Percentiles rank a stretch among this genome's conserved stretches.
Evolutionary conservation across 1,139 yeast genomes (phyloP).

Genomic region (Lodderomyces orthopsilosis): DNA sequence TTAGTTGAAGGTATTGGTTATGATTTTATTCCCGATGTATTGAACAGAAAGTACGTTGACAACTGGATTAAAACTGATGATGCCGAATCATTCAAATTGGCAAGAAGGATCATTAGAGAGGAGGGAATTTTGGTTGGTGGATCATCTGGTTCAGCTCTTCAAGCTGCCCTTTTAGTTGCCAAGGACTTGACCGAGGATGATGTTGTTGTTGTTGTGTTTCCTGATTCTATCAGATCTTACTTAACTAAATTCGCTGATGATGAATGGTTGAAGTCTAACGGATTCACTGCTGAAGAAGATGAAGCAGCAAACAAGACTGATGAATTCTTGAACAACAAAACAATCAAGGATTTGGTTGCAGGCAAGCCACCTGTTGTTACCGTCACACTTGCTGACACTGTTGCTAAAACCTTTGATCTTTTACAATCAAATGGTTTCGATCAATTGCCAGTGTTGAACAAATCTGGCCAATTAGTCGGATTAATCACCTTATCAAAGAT

Average conservation of each 20-base stretch:
- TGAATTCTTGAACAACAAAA: constrained; percentile 46
- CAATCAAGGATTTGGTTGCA: constrained; percentile 63
- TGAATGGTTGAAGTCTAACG: constrained; percentile 85
- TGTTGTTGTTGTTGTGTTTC: constrained; percentile 77
- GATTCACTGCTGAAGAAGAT: constrained; percentile 52
- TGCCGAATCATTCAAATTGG: constrained; percentile 73
- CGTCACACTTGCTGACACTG: constrained; percentile 60
- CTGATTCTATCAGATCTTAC: constrained; percentile 85
- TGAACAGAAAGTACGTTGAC: constrained; percentile 66
- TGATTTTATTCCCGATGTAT: constrained; percentile 82
- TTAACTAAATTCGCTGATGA: constrained; percentile 87
- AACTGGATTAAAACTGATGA: constrained; percentile 88
- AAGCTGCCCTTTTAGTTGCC: constrained; percentile 74
- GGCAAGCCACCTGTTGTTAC: constrained; percentile 78
- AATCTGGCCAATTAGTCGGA: constrained; percentile 65
- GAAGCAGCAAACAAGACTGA: constrained; percentile 49
- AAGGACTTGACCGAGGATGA: constrained; percentile 72
- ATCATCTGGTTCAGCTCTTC: constrained; percentile 80
- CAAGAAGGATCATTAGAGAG: constrained; percentile 78
- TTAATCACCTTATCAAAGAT: constrained; percentile 75
- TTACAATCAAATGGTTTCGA: constrained; percentile 79
- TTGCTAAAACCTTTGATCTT: constrained; percentile 65
- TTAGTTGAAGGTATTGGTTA: constrained; percentile 92
- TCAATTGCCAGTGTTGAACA: constrained; percentile 74
- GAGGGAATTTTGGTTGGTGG: constrained; percentile 91